A percentile compares a stretch with the other conserved stretches of the same genome.
Conservation (phyloP, 352 stramenopile species). For the Globisporangium cederbergense region DNA sequence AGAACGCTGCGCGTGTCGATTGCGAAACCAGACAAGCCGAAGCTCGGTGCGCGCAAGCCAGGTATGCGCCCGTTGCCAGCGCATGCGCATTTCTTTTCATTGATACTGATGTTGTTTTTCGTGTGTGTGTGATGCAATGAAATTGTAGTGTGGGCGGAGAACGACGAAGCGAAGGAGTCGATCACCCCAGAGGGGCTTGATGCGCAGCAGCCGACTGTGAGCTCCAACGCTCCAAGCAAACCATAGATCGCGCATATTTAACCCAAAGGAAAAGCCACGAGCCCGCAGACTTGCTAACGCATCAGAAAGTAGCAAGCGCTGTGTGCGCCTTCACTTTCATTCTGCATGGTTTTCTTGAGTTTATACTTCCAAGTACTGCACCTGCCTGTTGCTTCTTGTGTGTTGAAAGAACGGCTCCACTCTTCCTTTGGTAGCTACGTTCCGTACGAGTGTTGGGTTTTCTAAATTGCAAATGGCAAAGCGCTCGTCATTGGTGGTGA, state of each 20-base stretch:
- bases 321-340: too few relatives aligned
- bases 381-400: too few relatives aligned
- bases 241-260: conserved; percentile 18
- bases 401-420: too few relatives aligned
- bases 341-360: too few relatives aligned
- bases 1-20: conserved; percentile 90
- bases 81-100: not conserved
- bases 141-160: conserved; percentile 60
- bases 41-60: conserved; percentile 76
- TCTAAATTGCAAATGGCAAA: too few relatives aligned
- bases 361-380: too few relatives aligned
- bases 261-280: not conserved
- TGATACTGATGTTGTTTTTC: not conserved
- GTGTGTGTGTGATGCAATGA: not conserved
- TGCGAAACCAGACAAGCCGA: conserved; percentile 79
- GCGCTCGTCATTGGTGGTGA: too few relatives aligned
- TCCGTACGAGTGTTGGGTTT: too few relatives aligned
- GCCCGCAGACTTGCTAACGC: too few relatives aligned
- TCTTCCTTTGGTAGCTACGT: too few relatives aligned
- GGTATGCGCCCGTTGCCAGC: conserved; percentile 24
- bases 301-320: too few relatives aligned
- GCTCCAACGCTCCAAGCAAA: conserved; percentile 7
- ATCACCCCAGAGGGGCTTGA: conserved; percentile 15
- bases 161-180: conserved; percentile 25
- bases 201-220: conserved; percentile 7